These are phyloP conservation scores for Thamnidium elegans DNA, from an alignment of 192 early-diverging fungal genomes.

Conservation along the genomic window DNA sequence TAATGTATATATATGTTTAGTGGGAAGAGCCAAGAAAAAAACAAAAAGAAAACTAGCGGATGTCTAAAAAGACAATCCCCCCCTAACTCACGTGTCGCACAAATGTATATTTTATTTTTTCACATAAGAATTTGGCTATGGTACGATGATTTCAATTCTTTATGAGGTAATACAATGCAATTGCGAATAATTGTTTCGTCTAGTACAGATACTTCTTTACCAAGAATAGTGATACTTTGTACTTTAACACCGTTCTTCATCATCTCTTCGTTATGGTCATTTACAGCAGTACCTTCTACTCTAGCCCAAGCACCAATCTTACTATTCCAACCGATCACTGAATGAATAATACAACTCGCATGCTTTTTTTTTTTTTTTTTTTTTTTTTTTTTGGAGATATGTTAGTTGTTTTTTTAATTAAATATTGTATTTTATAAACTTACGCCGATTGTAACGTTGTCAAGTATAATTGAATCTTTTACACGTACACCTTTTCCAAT, in stretches of 20 bases:
- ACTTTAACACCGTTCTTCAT: slow-evolving; percentile 87
- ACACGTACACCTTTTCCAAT: slow-evolving; percentile 93
- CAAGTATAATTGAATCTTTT: slow-evolving; percentile 89
- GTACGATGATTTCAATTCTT: slow-evolving; percentile 85
- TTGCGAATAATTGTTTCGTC: slow-evolving; percentile 94
- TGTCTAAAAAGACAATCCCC: no score
- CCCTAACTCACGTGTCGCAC: no score
- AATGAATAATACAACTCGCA: slow-evolving; percentile 80
- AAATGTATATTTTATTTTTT: no score
- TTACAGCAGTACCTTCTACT: slow-evolving; percentile 81
- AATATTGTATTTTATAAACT: slow-evolving; percentile 1
- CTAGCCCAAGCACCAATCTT: slow-evolving; percentile 92
- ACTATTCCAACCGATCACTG: slow-evolving; percentile 91
- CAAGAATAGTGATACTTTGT: slow-evolving; percentile 86
- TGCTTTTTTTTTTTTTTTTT: slow-evolving; percentile 43
- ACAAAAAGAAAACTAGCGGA: no score
- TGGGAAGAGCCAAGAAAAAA: no score
- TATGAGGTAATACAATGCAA: slow-evolving; percentile 96
- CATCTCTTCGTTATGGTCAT: slow-evolving; percentile 67
- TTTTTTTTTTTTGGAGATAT: no score
- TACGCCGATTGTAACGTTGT: slow-evolving; percentile 79
- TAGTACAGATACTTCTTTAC: slow-evolving; percentile 85
- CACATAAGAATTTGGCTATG: slow-evolving; percentile 97
- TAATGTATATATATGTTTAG: background rate
- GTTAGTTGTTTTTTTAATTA: background rate